Evolutionary conservation across 2,329 filamentous ascomycete species (phyloP).

Genomic region (Purpureocillium takamizusanense): DNA sequence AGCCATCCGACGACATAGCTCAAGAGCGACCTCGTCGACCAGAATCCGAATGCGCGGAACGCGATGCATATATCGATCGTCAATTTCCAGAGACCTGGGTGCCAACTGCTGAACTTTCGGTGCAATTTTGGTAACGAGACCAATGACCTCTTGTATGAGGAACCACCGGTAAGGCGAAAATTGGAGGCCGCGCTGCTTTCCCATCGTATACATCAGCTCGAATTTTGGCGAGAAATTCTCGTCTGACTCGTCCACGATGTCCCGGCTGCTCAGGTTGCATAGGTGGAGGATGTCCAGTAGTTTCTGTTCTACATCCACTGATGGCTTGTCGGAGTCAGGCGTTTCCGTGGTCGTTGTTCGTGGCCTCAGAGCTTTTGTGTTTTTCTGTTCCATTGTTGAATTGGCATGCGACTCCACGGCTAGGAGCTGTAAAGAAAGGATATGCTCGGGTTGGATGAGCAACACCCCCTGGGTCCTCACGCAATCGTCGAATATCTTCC

Average conservation of each 20-base stretch:
- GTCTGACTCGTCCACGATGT: constrained; percentile 55
- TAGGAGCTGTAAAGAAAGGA: constrained; percentile 53
- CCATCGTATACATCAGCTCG: constrained; percentile 54
- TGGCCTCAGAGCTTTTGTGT: no score
- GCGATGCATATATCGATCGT: constrained; percentile 14
- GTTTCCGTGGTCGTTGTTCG: no score
- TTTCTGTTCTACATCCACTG: constrained; percentile 13
- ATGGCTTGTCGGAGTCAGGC: no score
- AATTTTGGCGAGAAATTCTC: constrained; percentile 49
- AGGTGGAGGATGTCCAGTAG: constrained; percentile 32
- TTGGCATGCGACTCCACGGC: constrained; percentile 36
- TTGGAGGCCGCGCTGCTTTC: constrained; percentile 37
- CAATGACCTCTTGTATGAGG: constrained; percentile 42
- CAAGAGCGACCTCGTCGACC: constrained; percentile 14
- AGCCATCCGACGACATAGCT: constrained; percentile 22
- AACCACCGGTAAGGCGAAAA: constrained; percentile 45
- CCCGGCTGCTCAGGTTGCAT: constrained; percentile 32
- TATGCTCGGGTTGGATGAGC: constrained; percentile 51
- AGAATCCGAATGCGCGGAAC: constrained; percentile 42
- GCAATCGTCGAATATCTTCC: constrained; percentile 24
- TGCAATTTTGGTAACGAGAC: constrained; percentile 25
- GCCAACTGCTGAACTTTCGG: constrained; percentile 16
- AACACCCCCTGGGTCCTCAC: no score
- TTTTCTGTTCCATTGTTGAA: constrained; percentile 8
- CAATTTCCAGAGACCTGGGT: constrained; percentile 32